Base-by-base conservation (phyloP, 78 protist genomes). In the Dictyostelium brefeldianum region DNA sequence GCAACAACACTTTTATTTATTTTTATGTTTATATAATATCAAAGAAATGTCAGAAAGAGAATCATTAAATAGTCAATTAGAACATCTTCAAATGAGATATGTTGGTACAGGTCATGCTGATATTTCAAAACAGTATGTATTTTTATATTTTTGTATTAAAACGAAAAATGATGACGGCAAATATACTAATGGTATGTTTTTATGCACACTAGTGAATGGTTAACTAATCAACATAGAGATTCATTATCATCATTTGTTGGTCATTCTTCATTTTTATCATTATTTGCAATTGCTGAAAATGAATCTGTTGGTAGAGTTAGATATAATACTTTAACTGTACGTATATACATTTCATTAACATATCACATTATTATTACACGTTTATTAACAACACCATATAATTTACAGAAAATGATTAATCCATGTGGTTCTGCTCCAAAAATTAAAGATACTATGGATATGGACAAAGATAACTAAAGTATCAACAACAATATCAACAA, bases 211-310 rank as follows among this genome's bases (percentile, higher is more conserved):
- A 96, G 98, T 50, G 98, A 97, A 85, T 97, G 96, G 96, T 74
- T 92, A 6, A 80, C 91, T 12, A 95, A 97, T 83, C 98, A 96
- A 77, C 98, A 97, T 74, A 89, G 98, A 27, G 98, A 97, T 29
- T 70, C 90, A 18, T 70, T 80, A 36, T 82, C 98, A 11, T 95
- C 97, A 10, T 96, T 89, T 90, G 83, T 97, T 20, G 97, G 98
- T 46, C 97, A 92, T 47, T 51, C 50, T 14, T 57, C 94, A 56
- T 80, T 97, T 31, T 20, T 84, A 15, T 43, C 59, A 22, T 93
- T 85, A 69, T 53, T 90, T 59, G 83, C 98, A 5, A 31, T 97
- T 7, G 98, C 96, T 1, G 98, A 97, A 71, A 95, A 90, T 90
- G 89, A 74, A 81, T 79, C 95, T 22, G 69, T 57, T 22, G 95